Conservation (phyloP, 2,329 filamentous ascomycete genomes). For the Aureobasidium mangrovei region DNA sequence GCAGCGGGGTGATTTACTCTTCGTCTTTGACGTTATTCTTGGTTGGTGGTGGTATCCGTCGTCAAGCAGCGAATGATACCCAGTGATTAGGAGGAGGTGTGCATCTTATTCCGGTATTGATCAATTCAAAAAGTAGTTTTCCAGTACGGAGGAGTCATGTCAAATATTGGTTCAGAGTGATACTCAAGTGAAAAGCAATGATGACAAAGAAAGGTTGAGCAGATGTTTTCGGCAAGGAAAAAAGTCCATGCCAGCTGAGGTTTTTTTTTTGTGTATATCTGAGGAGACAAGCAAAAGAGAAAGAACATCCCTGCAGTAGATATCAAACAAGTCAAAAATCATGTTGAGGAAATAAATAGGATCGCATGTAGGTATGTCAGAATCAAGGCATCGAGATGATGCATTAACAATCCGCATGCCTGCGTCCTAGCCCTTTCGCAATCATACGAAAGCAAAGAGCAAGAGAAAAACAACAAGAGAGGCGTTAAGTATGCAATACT, state of each 20-base stretch:
- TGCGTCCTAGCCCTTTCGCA: not conserved
- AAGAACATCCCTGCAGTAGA: constrained; percentile 6
- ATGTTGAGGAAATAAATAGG: not conserved
- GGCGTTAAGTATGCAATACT: not conserved
- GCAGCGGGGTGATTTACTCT: too few species aligned
- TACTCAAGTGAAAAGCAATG: too few species aligned
- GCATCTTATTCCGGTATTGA: not conserved
- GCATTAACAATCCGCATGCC: not conserved
- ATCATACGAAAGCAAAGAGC: not conserved
- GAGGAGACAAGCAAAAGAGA: constrained; percentile 3
- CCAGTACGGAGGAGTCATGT: too few species aligned
- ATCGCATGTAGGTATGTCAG: not conserved
- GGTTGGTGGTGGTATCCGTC: not conserved
- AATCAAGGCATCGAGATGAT: not conserved
- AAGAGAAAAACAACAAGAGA: not conserved
- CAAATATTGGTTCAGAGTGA: too few species aligned
- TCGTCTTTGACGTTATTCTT: not conserved
- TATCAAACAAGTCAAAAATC: not conserved
- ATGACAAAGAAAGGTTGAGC: too few species aligned
- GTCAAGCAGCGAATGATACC: not conserved
- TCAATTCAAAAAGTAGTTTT: too few species aligned
- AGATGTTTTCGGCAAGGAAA: not conserved
- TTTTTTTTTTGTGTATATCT: constrained; percentile 10
- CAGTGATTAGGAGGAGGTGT: not conserved
- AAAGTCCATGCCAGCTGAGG: not conserved